phyloP scores from a whole-genome alignment of 306 rosid species.

The Rubus idaeus region DNA sequence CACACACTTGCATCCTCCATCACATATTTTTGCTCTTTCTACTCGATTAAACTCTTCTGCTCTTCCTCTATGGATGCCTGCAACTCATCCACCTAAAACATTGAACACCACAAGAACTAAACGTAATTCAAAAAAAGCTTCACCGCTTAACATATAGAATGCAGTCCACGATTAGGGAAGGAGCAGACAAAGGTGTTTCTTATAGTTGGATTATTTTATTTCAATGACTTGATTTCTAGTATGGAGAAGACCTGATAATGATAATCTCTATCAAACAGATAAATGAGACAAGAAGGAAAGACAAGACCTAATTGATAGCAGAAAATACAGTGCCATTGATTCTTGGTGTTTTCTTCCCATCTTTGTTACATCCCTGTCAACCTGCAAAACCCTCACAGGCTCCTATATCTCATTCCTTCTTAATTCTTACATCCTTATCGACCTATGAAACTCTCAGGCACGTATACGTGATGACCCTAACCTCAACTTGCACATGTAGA shows the following conservation, averaged over 20 bases:
- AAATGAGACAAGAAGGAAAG: not conserved
- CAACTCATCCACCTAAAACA: conserved; percentile 75
- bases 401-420: not conserved
- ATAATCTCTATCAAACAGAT: not conserved
- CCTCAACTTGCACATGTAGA: not conserved
- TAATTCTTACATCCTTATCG: not conserved
- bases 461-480: not conserved
- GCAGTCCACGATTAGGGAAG: not conserved
- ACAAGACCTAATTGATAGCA: not conserved
- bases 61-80: conserved; percentile 82
- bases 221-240: not conserved
- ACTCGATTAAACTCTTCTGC: conserved; percentile 61
- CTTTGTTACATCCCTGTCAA: not conserved
- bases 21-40: conserved; percentile 45
- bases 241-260: not conserved
- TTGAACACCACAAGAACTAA: not conserved
- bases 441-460: not conserved
- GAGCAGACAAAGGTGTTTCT: conserved; percentile 73
- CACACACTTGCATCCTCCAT: conserved; percentile 40
- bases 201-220: conserved; percentile 1
- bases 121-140: not conserved
- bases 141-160: not conserved
- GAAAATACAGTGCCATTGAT: not conserved
- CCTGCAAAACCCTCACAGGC: not conserved
- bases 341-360: not conserved